Evolutionary conservation across 2,329 filamentous ascomycete genomes (phyloP).

Genomic region (Cercospora sesami): DNA sequence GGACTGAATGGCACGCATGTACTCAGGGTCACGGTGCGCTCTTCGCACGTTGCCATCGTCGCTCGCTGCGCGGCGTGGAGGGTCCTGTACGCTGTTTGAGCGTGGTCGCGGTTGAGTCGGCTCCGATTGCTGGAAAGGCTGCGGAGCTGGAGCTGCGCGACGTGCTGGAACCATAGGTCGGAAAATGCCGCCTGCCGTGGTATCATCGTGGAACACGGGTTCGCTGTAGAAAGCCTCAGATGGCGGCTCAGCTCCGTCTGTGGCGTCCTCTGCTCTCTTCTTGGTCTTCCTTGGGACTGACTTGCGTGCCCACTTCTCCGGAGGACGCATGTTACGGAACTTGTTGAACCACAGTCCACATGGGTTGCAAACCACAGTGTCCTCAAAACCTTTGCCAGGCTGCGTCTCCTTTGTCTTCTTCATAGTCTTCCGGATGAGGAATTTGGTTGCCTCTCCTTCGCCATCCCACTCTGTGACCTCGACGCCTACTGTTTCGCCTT

Average conservation of each 20-base stretch:
- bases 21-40: constrained; percentile 38
- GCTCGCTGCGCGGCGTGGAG: constrained; percentile 24
- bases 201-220: constrained; percentile 32
- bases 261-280: constrained; percentile 32
- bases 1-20: constrained; percentile 60
- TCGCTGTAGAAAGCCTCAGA: constrained; percentile 39
- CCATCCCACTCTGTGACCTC: constrained; percentile 64
- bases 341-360: constrained; percentile 96
- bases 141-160: constrained; percentile 26
- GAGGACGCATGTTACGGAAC: constrained; percentile 78
- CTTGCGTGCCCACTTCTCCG: constrained; percentile 70
- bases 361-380: constrained; percentile 84
- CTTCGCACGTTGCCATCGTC: constrained; percentile 36
- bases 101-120: constrained; percentile 36
- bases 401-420: constrained; percentile 46
- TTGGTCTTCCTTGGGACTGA: constrained; percentile 30
- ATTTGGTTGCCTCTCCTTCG: constrained; percentile 62
- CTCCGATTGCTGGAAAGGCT: background rate
- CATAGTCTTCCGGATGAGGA: constrained; percentile 81
- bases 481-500: constrained; percentile 72
- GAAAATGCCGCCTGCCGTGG: background rate
- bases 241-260: constrained; percentile 35
- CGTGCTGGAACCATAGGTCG: constrained; percentile 8
- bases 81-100: constrained; percentile 51
- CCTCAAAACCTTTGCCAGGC: constrained; percentile 56